Base-by-base conservation (phyloP, 371 early-diverging fungal species). In the Furculomyces boomerangus region DNA sequence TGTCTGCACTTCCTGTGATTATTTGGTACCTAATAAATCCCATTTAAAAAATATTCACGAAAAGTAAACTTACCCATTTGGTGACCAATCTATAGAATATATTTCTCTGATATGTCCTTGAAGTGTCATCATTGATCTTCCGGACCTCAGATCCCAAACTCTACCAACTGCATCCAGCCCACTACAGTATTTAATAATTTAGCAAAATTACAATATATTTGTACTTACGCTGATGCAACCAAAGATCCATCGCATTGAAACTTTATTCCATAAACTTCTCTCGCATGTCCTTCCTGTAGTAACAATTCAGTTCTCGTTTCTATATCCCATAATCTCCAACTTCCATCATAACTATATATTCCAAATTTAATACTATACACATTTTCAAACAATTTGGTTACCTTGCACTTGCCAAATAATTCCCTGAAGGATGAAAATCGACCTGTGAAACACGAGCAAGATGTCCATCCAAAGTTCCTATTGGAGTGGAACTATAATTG, bases 281-380 rank as follows among this genome's bases (percentile, higher is more conserved):
- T 76, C 14, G 89, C 77, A 65, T 96, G 97, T 2, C 97, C 95
- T 58, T 93, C 90, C 60, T 96, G 95, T 27, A 89, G 68, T 39
- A 93, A 64, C 3, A 96, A 66, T 57, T 90, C 91, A 25, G 74
- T 60, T 25, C 68, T 63, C 0, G 79, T 77, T 41, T 83, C 80
- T 10, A 84, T 74, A 66, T 94, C 94, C 93, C 93, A 96, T 24
- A 96, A 73, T 51, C 95, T 74, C 97, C 97, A 96, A 24, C 90
- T 85, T 40, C 78, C 79, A 65, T 96, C 95, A 58, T 78, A 92
- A 56, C 80, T 74, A 53, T 7, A 32, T 46, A 13, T 8, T 10
- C 13, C 22, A 46, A 8, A 46, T 24, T 13, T 8, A 49, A 16
- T n/a, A 57, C 14, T 25, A 3, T 13, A 1, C 25, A 41, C 27